Percentiles rank a stretch among this genome's conserved stretches.
These are phyloP conservation scores for Tylopilus sp. DNA, from an alignment of 1,284 basidiomycete genomes.

Conservation along the genomic window DNA sequence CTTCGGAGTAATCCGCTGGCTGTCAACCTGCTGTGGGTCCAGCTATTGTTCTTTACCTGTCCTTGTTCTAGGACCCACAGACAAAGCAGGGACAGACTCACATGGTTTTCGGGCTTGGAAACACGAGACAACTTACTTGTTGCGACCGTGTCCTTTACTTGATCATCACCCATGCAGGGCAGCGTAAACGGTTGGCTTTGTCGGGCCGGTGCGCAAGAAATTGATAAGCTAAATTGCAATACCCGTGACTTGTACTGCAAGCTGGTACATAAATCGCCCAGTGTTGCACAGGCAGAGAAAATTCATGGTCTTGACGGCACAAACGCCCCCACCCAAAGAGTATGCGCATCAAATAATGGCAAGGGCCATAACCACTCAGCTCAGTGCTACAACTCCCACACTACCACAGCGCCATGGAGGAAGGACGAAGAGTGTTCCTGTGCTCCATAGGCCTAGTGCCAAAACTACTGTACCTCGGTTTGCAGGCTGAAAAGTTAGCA, in stretches of 20 bases:
- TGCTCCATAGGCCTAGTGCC: too few relatives aligned
- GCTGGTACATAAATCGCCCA: constrained; percentile 44
- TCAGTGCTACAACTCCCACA: constrained; percentile 87
- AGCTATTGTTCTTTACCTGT: constrained; percentile 5
- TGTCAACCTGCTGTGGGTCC: constrained; percentile 1
- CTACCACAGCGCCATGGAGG: constrained; percentile 87
- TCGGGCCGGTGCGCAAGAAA: too few relatives aligned
- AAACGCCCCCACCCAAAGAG: constrained; percentile 80
- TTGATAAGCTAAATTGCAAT: constrained; percentile 81
- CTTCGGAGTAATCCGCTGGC: not conserved
- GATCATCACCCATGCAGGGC: too few relatives aligned
- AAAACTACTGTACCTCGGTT: too few relatives aligned
- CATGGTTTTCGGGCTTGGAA: not conserved
- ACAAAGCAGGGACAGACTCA: not conserved
- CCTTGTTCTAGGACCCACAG: not conserved
- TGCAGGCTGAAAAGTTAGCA: too few relatives aligned
- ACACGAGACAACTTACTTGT: not conserved
- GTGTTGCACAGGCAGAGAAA: too few relatives aligned
- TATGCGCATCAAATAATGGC: constrained; percentile 70
- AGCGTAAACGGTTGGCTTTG: too few relatives aligned
- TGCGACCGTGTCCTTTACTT: too few relatives aligned
- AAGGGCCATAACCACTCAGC: constrained; percentile 58
- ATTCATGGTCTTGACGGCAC: constrained; percentile 43
- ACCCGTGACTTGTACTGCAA: constrained; percentile 80
- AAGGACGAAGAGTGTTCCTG: constrained; percentile 89